Evolutionary conservation across 2,329 filamentous ascomycete genomes (phyloP), one percentile per base, ranked within the genome.

Genomic region (Didymosphaeria variabile): DNA sequence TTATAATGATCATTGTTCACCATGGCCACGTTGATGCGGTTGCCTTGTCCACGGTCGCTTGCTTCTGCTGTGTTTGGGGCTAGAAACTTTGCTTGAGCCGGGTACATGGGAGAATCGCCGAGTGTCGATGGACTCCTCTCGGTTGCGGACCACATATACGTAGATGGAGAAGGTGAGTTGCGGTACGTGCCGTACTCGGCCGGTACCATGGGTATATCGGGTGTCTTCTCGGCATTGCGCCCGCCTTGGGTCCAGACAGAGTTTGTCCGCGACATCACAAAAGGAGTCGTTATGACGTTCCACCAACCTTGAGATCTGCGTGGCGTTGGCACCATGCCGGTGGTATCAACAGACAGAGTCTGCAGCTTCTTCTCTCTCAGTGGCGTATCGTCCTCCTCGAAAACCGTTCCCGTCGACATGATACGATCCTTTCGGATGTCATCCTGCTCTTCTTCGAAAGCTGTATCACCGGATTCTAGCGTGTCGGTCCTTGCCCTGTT

Each of bases 251-350:
- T 73, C 70, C 75, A 80, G 55, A 77, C 72, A 54, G 73, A 69
- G 59, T 77, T 70, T 68, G 74, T 66, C 50, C 77, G 65, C 62
- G 81, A 74, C 55, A 73, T 70, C 26, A 77, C 72, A 69, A 93
- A 93, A 0, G 91, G 91, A 1, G 90, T 91, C 8, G 86, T 89
- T 58, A 93, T 87, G 66, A 91, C 84, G 69, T 92, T 91, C 91
- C 91, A 93, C 90, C 91, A 93, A 21, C 91, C 91, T 61, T 84
- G 83, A 29, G 89, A 90, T 58, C 83, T 84, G 12, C 86, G 84
- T 45, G 82, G 84, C 31, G 85, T 86, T 44, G 85, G 86, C 6
- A 79, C 69, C 21, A 75, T 65, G 26, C 26, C 26, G 17, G 69
- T 68, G 3, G 78, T 79, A 52, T 80, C 76, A 26, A 80, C 67